Evolutionary conservation across 139 green algal genomes (phyloP), one percentile per base, ranked within the genome.

Genomic region (Chlamydomonas urium): DNA sequence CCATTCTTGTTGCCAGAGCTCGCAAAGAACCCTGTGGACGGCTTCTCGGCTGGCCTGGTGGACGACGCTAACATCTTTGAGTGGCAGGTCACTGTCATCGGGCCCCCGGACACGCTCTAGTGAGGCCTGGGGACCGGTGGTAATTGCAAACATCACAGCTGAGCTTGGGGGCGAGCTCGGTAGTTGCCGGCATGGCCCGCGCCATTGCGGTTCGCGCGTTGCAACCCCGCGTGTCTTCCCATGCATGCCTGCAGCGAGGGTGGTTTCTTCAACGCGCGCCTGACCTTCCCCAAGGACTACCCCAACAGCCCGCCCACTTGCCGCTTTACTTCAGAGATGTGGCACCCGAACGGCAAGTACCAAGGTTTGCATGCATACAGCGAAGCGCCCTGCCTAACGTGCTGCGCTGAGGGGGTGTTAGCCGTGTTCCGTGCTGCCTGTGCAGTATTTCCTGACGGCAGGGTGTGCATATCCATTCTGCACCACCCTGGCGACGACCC

Each of bases 391-490:
- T n/a, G n/a, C n/a, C n/a, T n/a, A n/a, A n/a, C n/a, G n/a, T n/a
- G n/a, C n/a, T n/a, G n/a, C n/a, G n/a, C n/a, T n/a, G n/a, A n/a
- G n/a, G n/a, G n/a, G n/a, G n/a, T n/a, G n/a, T n/a, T n/a, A n/a
- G n/a, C n/a, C n/a, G n/a, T n/a, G n/a, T n/a, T n/a, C n/a, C n/a
- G n/a, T n/a, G n/a, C n/a, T n/a, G n/a, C n/a, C n/a, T n/a, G n/a
- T n/a, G 38, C 66, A 73, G 66, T 73, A 4, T 73, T 50, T 63
- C 45, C 45, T 19, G 66, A 73, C 29, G 66, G 66, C 10, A 78
- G 86, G 21, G 96, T 99, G n/a, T 99, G 96, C 88, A 99, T 99
- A 69, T 99, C 96, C 48, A 99, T 99, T 71, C 84, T 99, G 65
- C 96, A 99, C 79, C 84, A 78, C 28, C 89, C 96, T 65, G 96